Conservation (phyloP, 1,284 basidiomycete species). For the Apiotrichum akiyoshidainum region DNA sequence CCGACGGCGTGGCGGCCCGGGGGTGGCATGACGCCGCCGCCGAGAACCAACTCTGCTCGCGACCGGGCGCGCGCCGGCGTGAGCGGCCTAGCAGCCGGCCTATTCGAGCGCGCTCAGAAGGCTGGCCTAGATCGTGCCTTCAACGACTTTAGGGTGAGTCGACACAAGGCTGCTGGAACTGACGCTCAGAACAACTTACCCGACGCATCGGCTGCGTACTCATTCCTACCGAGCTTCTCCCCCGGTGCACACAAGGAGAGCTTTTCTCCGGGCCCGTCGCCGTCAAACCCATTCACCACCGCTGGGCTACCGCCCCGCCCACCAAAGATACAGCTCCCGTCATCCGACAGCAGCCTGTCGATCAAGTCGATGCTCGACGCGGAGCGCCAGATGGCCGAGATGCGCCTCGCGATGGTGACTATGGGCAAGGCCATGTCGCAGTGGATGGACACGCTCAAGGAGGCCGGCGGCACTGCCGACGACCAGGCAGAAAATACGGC, state of each 20-base stretch:
- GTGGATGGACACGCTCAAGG: conserved; percentile 33
- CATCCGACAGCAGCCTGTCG: conserved; percentile 27
- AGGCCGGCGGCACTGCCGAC: conserved; percentile 2
- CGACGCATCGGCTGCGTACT: conserved; percentile 54
- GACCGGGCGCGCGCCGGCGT: conserved; percentile 24
- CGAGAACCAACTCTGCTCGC: conserved; percentile 2
- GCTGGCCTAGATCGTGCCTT: conserved; percentile 50
- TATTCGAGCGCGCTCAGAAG: conserved; percentile 50
- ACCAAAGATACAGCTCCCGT: conserved; percentile 1
- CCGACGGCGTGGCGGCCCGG: conserved; percentile 2
- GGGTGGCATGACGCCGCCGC: background rate
- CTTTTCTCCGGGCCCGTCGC: conserved; percentile 33
- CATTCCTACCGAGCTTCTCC: conserved; percentile 44
- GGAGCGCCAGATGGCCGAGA: conserved; percentile 45
- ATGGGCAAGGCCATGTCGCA: conserved; percentile 49
- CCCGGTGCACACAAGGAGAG: conserved; percentile 3
- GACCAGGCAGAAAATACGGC: conserved; percentile 1
- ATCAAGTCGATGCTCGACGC: conserved; percentile 39
- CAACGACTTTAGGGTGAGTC: conserved; percentile 44
- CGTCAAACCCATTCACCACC: background rate
- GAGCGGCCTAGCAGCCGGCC: conserved; percentile 44
- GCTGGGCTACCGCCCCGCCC: conserved; percentile 24
- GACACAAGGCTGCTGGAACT: background rate
- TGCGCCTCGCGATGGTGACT: conserved; percentile 44
- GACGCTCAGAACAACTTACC: conserved; percentile 69